Percentiles rank a stretch among this genome's conserved stretches.
These are phyloP conservation scores for Fusarium hostae DNA, from an alignment of 2,329 filamentous ascomycete genomes.

Conservation along the genomic window DNA sequence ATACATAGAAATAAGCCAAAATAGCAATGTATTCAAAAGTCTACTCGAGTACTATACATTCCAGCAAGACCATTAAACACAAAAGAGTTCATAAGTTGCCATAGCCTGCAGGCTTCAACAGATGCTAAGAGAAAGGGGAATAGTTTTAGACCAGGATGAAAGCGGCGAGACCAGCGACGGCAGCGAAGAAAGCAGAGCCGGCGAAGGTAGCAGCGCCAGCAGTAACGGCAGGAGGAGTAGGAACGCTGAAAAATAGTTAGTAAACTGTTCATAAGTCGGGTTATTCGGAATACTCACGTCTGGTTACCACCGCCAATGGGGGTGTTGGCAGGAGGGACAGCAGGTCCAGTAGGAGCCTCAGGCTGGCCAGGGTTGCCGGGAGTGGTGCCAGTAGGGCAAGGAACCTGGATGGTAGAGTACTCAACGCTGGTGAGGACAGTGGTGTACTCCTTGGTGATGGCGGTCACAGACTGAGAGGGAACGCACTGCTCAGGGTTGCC, in stretches of 20 bases:
- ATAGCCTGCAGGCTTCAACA: slow-evolving; percentile 55
- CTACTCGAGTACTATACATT: slow-evolving; percentile 55
- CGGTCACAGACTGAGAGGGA: slow-evolving; percentile 55
- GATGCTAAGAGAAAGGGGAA: slow-evolving; percentile 46
- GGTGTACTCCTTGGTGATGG: slow-evolving; percentile 67
- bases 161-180: slow-evolving; percentile 64
- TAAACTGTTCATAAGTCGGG: slow-evolving; percentile 16
- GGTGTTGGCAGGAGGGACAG: slow-evolving; percentile 43
- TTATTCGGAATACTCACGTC: slow-evolving; percentile 44
- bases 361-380: slow-evolving; percentile 16
- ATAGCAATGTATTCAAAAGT: slow-evolving; percentile 50
- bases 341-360: slow-evolving; percentile 28
- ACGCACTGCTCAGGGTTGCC: slow-evolving; percentile 32
- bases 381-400: slow-evolving; percentile 38
- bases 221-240: slow-evolving; percentile 53
- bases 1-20: slow-evolving; percentile 40
- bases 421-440: slow-evolving; percentile 66
- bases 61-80: slow-evolving; percentile 47
- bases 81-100: slow-evolving; percentile 52
- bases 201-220: slow-evolving; percentile 64
- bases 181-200: slow-evolving; percentile 66
- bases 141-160: slow-evolving; percentile 66
- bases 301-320: slow-evolving; percentile 45
- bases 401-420: slow-evolving; percentile 55
- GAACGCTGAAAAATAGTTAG: slow-evolving; percentile 23